Evolutionary conservation across 2,329 filamentous ascomycete genomes (phyloP).

Genomic region (Fusarium cyanostomum): DNA sequence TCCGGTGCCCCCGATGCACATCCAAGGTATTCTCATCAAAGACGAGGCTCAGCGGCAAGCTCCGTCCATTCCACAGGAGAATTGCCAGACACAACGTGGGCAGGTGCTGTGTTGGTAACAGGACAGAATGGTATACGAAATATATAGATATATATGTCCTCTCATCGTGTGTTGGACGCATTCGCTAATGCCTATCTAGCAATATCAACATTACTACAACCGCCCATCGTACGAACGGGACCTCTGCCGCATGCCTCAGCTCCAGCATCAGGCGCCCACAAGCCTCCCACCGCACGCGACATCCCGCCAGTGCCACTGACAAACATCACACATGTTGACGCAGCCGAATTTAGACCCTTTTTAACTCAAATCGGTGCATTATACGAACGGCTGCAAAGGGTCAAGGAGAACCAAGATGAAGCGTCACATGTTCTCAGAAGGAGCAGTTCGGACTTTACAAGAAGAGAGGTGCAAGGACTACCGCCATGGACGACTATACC

Average conservation of each 20-base stretch:
- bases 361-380: conserved; percentile 83
- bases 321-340: conserved; percentile 83
- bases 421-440: conserved; percentile 53
- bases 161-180: too few relatives aligned
- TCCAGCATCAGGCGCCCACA: conserved; percentile 78
- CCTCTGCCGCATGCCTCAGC: conserved; percentile 79
- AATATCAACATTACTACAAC: conserved; percentile 88
- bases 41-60: too few relatives aligned
- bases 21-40: too few relatives aligned
- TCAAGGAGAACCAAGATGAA: conserved; percentile 79
- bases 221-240: conserved; percentile 87
- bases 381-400: conserved; percentile 86
- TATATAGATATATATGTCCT: too few relatives aligned
- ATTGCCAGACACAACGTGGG: too few relatives aligned
- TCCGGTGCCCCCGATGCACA: too few relatives aligned
- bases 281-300: conserved; percentile 84
- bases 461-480: conserved; percentile 72
- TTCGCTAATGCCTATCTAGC: conserved; percentile 56
- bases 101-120: too few relatives aligned
- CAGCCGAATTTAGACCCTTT: conserved; percentile 82
- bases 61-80: too few relatives aligned
- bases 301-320: conserved; percentile 92
- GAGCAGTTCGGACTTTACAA: conserved; percentile 52
- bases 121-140: too few relatives aligned
- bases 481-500: conserved; percentile 92